These are phyloP conservation scores for Candida germanica DNA, from an alignment of 805 yeast species.

Conservation along the genomic window DNA sequence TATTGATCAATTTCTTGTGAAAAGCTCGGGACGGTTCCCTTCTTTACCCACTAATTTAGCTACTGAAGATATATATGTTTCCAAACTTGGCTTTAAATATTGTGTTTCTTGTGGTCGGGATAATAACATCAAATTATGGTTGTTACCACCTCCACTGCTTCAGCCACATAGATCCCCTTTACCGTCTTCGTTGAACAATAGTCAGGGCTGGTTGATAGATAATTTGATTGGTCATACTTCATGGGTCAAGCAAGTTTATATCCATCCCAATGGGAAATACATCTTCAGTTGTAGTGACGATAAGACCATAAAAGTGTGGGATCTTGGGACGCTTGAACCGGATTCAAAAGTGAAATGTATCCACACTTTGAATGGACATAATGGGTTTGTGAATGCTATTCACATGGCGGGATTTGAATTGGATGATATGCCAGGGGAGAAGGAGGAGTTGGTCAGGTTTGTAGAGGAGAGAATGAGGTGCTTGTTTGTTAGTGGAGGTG, in stretches of 20 bases:
- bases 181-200: constrained; percentile 49
- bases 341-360: constrained; percentile 45
- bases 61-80: constrained; percentile 24
- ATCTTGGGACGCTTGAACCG: constrained; percentile 40
- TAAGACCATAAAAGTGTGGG: constrained; percentile 75
- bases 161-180: constrained; percentile 53
- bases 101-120: constrained; percentile 81
- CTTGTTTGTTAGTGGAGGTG: constrained; percentile 60
- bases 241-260: constrained; percentile 71
- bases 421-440: constrained; percentile 17
- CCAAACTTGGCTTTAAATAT: constrained; percentile 58
- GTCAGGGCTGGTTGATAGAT: constrained; percentile 57
- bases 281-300: constrained; percentile 78
- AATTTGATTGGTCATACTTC: constrained; percentile 74
- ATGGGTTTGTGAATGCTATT: constrained; percentile 71
- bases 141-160: constrained; percentile 63
- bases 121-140: constrained; percentile 71
- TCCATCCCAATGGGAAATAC: constrained; percentile 76
- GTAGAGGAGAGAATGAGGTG: constrained; percentile 55
- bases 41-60: constrained; percentile 30
- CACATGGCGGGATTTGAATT: constrained; percentile 46
- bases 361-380: constrained; percentile 57
- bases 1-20: constrained; percentile 44
- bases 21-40: constrained; percentile 29
- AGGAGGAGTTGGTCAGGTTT: constrained; percentile 22